A percentile compares a stretch with the other conserved stretches of the same genome.
These are phyloP conservation scores for Kandelia obovata DNA, from an alignment of 345 rosid genomes.

Conservation along the genomic window DNA sequence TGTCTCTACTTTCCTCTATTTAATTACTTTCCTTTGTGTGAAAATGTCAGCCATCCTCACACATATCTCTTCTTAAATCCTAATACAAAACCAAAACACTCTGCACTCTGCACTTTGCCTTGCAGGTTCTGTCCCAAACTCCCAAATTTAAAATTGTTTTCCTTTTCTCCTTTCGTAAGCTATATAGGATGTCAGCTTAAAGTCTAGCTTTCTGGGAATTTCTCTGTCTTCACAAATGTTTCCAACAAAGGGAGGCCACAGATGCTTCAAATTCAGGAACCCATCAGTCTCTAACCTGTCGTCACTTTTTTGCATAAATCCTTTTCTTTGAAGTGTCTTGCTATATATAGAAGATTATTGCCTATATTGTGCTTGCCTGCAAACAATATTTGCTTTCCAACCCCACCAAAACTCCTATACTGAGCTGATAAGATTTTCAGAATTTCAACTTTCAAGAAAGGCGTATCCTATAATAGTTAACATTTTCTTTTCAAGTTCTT, in stretches of 20 bases:
- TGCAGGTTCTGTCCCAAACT: too few species aligned
- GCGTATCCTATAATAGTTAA: not conserved
- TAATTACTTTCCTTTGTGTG: too few species aligned
- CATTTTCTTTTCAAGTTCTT: not conserved
- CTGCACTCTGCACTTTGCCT: too few species aligned
- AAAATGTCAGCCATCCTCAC: too few species aligned
- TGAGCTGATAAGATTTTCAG: not conserved
- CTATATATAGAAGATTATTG: not conserved
- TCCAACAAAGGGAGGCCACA: slow-evolving; percentile 25
- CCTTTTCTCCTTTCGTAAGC: not conserved
- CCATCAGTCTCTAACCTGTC: not conserved
- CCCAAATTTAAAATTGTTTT: not conserved
- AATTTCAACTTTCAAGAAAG: not conserved
- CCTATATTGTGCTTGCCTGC: not conserved
- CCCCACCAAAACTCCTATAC: not conserved
- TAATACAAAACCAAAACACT: too few species aligned
- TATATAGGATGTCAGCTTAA: not conserved
- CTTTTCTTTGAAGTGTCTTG: not conserved
- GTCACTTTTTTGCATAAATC: not conserved
- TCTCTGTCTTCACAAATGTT: slow-evolving; percentile 17
- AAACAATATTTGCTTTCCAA: not conserved
- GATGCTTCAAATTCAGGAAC: slow-evolving; percentile 29
- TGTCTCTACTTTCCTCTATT: too few species aligned
- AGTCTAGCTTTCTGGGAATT: not conserved
- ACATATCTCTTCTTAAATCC: too few species aligned